Evolutionary conservation across 306 rosid genomes (phyloP), one percentile per base, ranked within the genome.

Genomic region (Corylus heterophylla): DNA sequence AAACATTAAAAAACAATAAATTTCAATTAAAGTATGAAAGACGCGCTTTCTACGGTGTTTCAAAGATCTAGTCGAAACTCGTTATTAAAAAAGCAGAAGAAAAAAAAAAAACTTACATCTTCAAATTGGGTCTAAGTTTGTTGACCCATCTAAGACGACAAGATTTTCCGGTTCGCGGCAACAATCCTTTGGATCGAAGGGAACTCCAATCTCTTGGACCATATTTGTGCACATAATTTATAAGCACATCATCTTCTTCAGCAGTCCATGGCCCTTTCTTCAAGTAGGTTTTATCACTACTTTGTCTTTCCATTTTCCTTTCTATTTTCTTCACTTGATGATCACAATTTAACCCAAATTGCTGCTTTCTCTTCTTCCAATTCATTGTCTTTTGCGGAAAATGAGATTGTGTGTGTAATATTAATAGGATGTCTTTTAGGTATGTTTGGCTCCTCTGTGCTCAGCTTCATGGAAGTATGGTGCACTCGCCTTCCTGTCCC

Each of bases 171-270:
- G 88, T 89, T 25, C 92, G 62, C 0, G 90, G 86, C 79, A 91
- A 79, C 12, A 84, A 73, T 14, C 92, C 89, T 62, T 87, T 89
- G 88, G 96, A 87, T 81, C 88, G 90, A 91, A 91, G 85, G 89
- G 86, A 87, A 88, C 91, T 89, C 96, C 96, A 91, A 11, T 89
- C 90, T 42, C 87, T 77, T 7, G 93, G 85, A 74, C 96, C 93
- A 71, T 72, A 67, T 37, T 78, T 79, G n/a, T 54, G 77, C 8
- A 91, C 93, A 79, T 86, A 83, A 29, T 77, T 81, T 18, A 83
- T 45, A 0, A 91, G 68, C 22, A 87, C 79, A 29, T 91, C 90
- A 81, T 89, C 96, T 86, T 91, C 96, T 9, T 91, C 92, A 73
- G 71, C 77, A 71, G 76, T 86, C 92, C 96, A 91, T 59, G 90